Conservation (phyloP, 1,284 basidiomycete genomes). For the Puccinia brachypodii region DNA sequence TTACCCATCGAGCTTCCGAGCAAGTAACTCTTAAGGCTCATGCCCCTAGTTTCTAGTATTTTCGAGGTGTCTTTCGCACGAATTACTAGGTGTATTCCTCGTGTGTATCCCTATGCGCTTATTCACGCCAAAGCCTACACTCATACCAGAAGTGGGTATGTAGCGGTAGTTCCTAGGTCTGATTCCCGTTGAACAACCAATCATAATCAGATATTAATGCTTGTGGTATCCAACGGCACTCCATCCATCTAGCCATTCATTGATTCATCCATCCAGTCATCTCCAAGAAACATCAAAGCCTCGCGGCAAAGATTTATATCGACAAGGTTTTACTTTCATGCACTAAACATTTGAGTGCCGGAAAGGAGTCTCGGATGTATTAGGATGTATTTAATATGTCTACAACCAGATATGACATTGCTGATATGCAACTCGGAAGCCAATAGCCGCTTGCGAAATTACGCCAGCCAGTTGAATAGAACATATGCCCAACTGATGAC, state of each 20-base stretch:
- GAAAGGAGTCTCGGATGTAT: neutral
- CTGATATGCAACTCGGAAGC: neutral
- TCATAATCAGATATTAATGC: neutral
- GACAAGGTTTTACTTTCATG: constrained; percentile 11
- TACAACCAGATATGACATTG: neutral
- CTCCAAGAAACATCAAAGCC: neutral
- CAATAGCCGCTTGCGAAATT: too few species aligned
- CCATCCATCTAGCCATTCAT: too few species aligned
- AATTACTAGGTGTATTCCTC: neutral
- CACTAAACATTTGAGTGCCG: neutral
- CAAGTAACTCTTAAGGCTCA: neutral
- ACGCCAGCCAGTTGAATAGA: too few species aligned
- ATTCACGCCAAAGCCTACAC: neutral
- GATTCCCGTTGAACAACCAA: neutral
- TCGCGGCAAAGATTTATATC: neutral
- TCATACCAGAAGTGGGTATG: neutral
- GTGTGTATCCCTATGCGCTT: neutral
- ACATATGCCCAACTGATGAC: too few species aligned
- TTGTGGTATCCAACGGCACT: constrained; percentile 1
- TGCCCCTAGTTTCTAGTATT: neutral
- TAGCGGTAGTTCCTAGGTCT: neutral
- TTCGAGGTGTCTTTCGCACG: neutral
- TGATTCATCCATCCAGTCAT: neutral
- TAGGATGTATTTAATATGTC: too few species aligned
- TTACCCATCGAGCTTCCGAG: neutral